Percentiles rank a stretch among this genome's conserved stretches.
Evolutionary conservation across 2,329 filamentous ascomycete genomes (phyloP).

Genomic region (Cladobotryum mycophilum): DNA sequence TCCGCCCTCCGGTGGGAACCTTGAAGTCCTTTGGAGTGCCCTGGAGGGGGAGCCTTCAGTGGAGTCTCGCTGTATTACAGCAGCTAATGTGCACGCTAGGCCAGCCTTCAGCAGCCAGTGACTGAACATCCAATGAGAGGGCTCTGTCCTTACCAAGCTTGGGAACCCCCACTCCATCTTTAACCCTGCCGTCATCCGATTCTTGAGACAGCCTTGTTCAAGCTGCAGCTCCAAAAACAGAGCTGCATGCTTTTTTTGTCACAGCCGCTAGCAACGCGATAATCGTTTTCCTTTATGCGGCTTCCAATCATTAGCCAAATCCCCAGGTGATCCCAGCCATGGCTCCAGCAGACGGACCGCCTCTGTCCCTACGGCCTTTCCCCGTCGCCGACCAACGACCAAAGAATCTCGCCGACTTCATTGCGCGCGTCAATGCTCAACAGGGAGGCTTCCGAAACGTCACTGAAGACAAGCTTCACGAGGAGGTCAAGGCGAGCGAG

Average conservation of each 20-base stretch:
- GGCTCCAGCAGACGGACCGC: slow-evolving; percentile 26
- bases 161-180: neutral
- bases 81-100: too few relatives aligned
- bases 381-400: slow-evolving; percentile 51
- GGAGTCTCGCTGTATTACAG: too few relatives aligned
- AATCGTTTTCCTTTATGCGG: neutral
- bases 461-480: slow-evolving; percentile 64
- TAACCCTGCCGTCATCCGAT: neutral
- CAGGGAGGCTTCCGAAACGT: slow-evolving; percentile 72
- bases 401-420: slow-evolving; percentile 64
- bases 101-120: too few relatives aligned
- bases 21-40: neutral
- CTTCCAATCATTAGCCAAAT: neutral
- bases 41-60: neutral
- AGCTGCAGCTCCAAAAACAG: neutral
- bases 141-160: neutral
- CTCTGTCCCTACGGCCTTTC: slow-evolving; percentile 32
- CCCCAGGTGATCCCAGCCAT: slow-evolving; percentile 16
- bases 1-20: neutral
- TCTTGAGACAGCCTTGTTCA: slow-evolving; percentile 5
- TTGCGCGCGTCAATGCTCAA: slow-evolving; percentile 74
- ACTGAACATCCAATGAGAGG: neutral
- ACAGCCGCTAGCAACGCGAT: neutral
- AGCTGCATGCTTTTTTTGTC: neutral
- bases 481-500: slow-evolving; percentile 52